A percentile compares a stretch with the other conserved stretches of the same genome.
These are phyloP conservation scores for Geosmithia flava DNA, from an alignment of 2,329 filamentous ascomycete species.

Conservation along the genomic window DNA sequence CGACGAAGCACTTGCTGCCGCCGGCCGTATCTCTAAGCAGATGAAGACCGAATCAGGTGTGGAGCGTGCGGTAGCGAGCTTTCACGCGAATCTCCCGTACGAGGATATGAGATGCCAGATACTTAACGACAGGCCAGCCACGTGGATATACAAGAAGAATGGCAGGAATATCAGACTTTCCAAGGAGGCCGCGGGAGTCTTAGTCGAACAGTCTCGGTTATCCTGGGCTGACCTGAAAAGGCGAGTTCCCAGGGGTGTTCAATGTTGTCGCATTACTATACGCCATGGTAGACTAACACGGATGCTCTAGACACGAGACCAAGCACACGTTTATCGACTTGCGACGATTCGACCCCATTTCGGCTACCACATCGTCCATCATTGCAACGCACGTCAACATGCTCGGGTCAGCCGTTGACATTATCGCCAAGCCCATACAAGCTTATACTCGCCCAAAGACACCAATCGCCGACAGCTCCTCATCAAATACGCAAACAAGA, in stretches of 20 bases:
- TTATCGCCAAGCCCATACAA: slow-evolving; percentile 1
- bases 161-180: neutral
- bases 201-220: neutral
- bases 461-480: neutral
- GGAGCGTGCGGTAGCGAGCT: slow-evolving; percentile 21
- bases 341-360: slow-evolving; percentile 19
- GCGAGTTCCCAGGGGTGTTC: neutral
- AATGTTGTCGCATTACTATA: neutral
- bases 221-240: slow-evolving; percentile 29
- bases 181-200: neutral
- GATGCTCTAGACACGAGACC: neutral
- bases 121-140: slow-evolving; percentile 31
- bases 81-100: slow-evolving; percentile 22
- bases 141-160: slow-evolving; percentile 6
- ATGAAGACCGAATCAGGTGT: slow-evolving; percentile 3
- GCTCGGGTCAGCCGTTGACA: neutral
- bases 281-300: neutral
- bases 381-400: neutral
- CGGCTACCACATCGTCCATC: slow-evolving; percentile 6
- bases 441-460: neutral
- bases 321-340: slow-evolving; percentile 16
- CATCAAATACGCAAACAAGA: neutral
- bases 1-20: slow-evolving; percentile 11
- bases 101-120: slow-evolving; percentile 21
- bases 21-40: neutral